These are phyloP conservation scores for Medakamo hakoo DNA, from an alignment of 139 green algal species.

Conservation along the genomic window DNA sequence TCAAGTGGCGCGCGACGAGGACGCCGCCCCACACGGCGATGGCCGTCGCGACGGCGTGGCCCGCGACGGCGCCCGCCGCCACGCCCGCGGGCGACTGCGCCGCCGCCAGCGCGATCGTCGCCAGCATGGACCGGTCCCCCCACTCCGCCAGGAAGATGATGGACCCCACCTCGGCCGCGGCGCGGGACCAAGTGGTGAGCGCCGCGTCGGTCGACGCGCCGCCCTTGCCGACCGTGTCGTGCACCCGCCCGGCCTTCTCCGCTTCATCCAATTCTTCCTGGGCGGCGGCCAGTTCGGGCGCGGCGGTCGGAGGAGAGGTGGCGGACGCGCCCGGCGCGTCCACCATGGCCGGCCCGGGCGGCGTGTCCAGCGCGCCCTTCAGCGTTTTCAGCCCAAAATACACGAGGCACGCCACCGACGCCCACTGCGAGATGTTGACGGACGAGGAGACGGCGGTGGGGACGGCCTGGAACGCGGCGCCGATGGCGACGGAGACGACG, in stretches of 20 bases:
- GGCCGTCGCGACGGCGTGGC: slow-evolving; percentile 72
- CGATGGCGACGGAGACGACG: slow-evolving; percentile 83
- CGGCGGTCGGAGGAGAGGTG: too few species aligned
- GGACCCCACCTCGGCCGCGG: slow-evolving; percentile 50
- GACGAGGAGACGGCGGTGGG: slow-evolving; percentile 57
- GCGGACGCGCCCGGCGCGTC: not conserved
- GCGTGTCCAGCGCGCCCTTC: slow-evolving; percentile 11
- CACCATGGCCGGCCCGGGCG: too few species aligned
- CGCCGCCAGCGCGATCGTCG: slow-evolving; percentile 85
- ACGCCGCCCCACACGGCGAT: slow-evolving; percentile 81
- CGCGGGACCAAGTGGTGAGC: slow-evolving; percentile 4
- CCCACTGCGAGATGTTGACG: slow-evolving; percentile 64
- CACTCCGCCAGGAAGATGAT: slow-evolving; percentile 93
- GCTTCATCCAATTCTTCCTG: slow-evolving; percentile 38
- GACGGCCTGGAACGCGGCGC: slow-evolving; percentile 55
- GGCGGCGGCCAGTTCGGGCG: slow-evolving; percentile 56
- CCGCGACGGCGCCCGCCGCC: slow-evolving; percentile 63
- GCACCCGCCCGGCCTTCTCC: slow-evolving; percentile 13
- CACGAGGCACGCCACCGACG: slow-evolving; percentile 64
- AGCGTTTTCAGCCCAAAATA: slow-evolving; percentile 82
- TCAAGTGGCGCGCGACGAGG: slow-evolving; percentile 67
- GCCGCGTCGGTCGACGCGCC: not conserved
- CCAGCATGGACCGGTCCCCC: slow-evolving; percentile 90
- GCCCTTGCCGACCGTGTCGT: slow-evolving; percentile 1
- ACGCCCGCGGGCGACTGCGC: slow-evolving; percentile 79